Evolutionary conservation across 805 yeast genomes (phyloP), one percentile per base, ranked within the genome.

Genomic region (Ogataea paradorogensis): DNA sequence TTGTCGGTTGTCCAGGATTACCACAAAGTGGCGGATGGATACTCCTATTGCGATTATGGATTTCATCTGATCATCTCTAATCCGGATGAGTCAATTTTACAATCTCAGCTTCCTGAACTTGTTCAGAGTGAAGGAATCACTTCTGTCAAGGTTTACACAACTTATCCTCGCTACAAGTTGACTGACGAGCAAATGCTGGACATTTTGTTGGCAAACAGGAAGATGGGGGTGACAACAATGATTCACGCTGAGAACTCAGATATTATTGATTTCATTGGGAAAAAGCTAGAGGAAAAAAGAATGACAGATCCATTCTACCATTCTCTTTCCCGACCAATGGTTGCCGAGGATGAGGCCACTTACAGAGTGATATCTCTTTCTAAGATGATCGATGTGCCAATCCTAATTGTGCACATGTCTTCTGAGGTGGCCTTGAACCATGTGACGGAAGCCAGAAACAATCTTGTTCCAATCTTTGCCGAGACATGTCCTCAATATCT

Each of bases 191-290:
- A 70, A 39, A 45, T 72, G 18, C 45, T 72, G 51, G 62, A 61
- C 13, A 61, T 69, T 5, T 45, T 73, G 46, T 48, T 62, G 13
- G 65, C 62, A 15, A 66, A 69, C 7, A 59, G 76, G 29, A 61
- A 63, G 35, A 48, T 66, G 25, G 66, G 68, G 9, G 63, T 72
- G 49, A 72, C 77, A 6, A 67, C 71, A 1, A 70, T 72, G 74
- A 65, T 71, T 18, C 78, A 72, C 47, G 76, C 78, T n/a, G 78
- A 72, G 47, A 71, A 71, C 51, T 63, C 70, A 33, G 77, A 72
- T 41, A 62, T 72, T 33, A 70, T 72, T 27, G 52, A 50, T 7
- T 50, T 43, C 40, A 45, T 50, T 18, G 47, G 51, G 31, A 65
- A 66, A 27, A 67, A 67, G 34, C 53, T 71, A 11, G 66, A 66